These are phyloP conservation scores for Quercus wislizeni DNA, from an alignment of 306 rosid species.

Conservation along the genomic window DNA sequence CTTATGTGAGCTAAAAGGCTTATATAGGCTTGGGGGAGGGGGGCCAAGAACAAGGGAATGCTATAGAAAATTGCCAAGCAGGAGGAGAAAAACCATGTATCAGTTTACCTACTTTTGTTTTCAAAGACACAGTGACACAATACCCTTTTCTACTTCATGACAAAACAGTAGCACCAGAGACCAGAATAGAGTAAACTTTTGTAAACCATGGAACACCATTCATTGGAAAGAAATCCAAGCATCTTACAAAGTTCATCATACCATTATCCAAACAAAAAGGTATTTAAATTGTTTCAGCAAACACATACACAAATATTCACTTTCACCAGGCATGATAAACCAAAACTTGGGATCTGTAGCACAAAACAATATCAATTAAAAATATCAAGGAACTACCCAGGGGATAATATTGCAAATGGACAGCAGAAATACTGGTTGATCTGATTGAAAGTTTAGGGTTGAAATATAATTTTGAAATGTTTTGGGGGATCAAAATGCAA, in stretches of 20 bases:
- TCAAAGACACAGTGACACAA: background rate
- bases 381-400: background rate
- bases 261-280: background rate
- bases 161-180: too few relatives aligned
- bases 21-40: too few relatives aligned
- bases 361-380: background rate
- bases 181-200: too few relatives aligned
- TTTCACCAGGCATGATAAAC: conserved; percentile 73
- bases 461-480: too few relatives aligned
- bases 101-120: background rate
- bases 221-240: too few relatives aligned
- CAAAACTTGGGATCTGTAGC: conserved; percentile 67
- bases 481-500: too few relatives aligned
- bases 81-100: background rate
- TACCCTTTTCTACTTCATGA: too few relatives aligned
- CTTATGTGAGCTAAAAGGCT: background rate
- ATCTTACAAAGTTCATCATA: too few relatives aligned
- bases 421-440: background rate
- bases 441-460: background rate
- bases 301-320: conserved; percentile 33
- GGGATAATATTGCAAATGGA: background rate
- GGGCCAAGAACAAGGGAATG: too few relatives aligned
- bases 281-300: too few relatives aligned
- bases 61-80: background rate
- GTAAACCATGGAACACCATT: too few relatives aligned